A percentile compares a stretch with the other conserved stretches of the same genome.
Conservation (phyloP, 192 early-diverging fungal species). For the Ramicandelaber brevisporus region DNA sequence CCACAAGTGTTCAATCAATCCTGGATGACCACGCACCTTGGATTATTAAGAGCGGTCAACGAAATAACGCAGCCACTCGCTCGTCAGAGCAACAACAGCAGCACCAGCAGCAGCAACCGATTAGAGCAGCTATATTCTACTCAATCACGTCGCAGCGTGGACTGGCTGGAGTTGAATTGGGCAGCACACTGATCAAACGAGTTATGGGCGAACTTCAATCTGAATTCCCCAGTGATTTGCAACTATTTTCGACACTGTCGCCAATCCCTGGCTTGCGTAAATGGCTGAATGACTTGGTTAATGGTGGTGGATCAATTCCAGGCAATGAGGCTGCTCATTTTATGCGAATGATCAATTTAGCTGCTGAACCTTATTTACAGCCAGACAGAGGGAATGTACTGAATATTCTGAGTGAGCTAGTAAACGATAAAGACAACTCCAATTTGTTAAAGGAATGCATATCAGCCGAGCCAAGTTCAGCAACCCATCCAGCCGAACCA, state of each 20-base stretch:
- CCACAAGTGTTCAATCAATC: constrained; percentile 39
- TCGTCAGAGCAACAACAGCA: no score
- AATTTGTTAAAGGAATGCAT: no score
- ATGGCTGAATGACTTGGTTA: constrained; percentile 30
- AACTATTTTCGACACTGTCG: constrained; percentile 67
- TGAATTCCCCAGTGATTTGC: constrained; percentile 37
- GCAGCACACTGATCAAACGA: constrained; percentile 72
- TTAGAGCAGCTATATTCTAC: constrained; percentile 67
- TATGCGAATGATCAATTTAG: no score
- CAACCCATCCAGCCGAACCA: no score
- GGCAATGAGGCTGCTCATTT: no score
- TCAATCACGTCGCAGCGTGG: constrained; percentile 77
- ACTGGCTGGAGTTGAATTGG: constrained; percentile 70
- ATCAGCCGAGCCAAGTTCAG: no score
- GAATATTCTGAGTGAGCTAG: no score
- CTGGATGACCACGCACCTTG: constrained; percentile 24
- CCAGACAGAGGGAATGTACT: no score
- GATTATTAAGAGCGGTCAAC: no score
- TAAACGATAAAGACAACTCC: no score
- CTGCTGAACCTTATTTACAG: no score
- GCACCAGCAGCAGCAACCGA: constrained; percentile 11
- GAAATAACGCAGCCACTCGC: no score
- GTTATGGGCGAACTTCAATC: constrained; percentile 56
- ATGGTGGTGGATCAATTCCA: constrained; percentile 2
- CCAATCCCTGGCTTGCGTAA: constrained; percentile 69